Evolutionary conservation across 768 basidiomycete genomes (phyloP), one percentile per base, ranked within the genome.

Genomic region (Favolaschia claudopus): DNA sequence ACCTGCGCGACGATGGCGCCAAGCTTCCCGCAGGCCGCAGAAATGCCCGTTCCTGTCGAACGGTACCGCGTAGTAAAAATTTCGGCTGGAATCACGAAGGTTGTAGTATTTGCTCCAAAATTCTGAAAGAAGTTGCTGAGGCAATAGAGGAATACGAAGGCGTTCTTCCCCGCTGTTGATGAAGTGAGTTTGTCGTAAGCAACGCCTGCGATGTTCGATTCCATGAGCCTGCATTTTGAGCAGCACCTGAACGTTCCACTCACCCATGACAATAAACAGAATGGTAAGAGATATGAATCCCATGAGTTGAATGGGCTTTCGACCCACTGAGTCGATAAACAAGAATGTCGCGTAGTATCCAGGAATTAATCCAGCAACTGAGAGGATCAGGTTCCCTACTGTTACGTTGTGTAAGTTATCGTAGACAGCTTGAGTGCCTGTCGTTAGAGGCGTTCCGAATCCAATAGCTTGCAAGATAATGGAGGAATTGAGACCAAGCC

Each of bases 81-180:
- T 70, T 95, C 93, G 62, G 90, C 91, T 0, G 93, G 92, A 4
- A 93, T 77, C 52, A 93, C 58, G 72, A 95, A 94, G 0, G 92
- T 93, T 1, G 91, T 93, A 0, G 83, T 83, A 65, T 93, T 92
- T 9, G 89, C 89, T 2, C 91, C 92, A 61, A 93, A 94, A 76
- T 94, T 94, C 77, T 92, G 89, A 89, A 93, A 92, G 78, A 93
- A 93, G 71, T 91, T 89, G 66, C 91, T 84, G n/a, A 95, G 77
- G 71, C 91, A 91, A 77, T 94, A 95, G 25, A 92, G 82, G 77
- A 90, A 89, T 44, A 92, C 87, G 71, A 95, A 93, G 2, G 80
- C 91, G 32, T 85, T 84, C 17, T 46, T 79, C 19, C 76, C 71
- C 2, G 70, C 13, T 3, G 63, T 4, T 2, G 79, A 81, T 28